A percentile compares a stretch with the other conserved stretches of the same genome.
Evolutionary conservation across 768 basidiomycete genomes (phyloP).

Genomic region (Agaricus subrufescens): DNA sequence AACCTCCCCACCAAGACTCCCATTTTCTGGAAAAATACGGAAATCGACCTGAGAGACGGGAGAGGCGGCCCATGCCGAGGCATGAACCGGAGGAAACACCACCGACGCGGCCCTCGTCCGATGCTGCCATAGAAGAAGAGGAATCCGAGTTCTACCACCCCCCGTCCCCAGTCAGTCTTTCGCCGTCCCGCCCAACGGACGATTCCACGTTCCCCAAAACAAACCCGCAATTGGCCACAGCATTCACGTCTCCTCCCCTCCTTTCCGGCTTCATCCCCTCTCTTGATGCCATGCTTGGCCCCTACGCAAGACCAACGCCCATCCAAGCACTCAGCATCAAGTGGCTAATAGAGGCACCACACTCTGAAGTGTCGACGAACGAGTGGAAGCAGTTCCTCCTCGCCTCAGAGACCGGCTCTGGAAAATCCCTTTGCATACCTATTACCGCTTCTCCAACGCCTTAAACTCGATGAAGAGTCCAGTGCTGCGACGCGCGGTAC

Average conservation of each 20-base stretch:
- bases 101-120: too few species aligned
- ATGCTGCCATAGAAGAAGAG: too few species aligned
- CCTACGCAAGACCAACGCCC: slow-evolving; percentile 55
- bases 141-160: slow-evolving; percentile 14
- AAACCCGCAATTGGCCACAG: slow-evolving; percentile 24
- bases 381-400: slow-evolving; percentile 56
- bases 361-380: slow-evolving; percentile 14
- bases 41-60: too few species aligned
- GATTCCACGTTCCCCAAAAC: background rate
- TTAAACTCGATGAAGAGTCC: slow-evolving; percentile 59
- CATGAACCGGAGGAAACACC: too few species aligned
- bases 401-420: slow-evolving; percentile 88
- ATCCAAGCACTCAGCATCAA: slow-evolving; percentile 77
- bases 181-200: background rate
- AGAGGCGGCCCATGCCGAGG: too few species aligned
- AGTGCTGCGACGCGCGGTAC: background rate
- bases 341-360: slow-evolving; percentile 42
- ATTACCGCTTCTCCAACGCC: slow-evolving; percentile 72
- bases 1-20: slow-evolving; percentile 7
- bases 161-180: slow-evolving; percentile 12
- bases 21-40: background rate
- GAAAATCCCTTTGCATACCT: slow-evolving; percentile 91
- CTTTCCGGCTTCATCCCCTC: slow-evolving; percentile 58
- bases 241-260: slow-evolving; percentile 67
- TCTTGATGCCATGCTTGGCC: slow-evolving; percentile 54